Base-by-base conservation (phyloP, 1,284 basidiomycete species). In the Naganishia liquefaciens region DNA sequence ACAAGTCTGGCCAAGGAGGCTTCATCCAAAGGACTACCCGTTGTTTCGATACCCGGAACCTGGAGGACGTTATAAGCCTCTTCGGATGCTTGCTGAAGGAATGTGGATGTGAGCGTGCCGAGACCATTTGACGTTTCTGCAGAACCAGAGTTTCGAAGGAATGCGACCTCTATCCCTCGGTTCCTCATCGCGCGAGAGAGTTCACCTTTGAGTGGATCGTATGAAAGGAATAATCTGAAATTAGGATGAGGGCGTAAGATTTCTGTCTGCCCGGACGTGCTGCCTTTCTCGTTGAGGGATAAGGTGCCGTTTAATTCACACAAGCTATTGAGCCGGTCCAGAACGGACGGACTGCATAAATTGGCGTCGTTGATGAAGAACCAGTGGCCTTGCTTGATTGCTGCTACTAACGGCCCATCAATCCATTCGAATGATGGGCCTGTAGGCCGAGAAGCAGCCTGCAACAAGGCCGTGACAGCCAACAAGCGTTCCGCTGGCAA, bases 171-270 rank as follows among this genome's bases (percentile, higher is more conserved):
- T 47, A 98, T 83, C 40, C 95, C 96, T 70, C 96, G 87, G 77
- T 99, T 99, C 46, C 96, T 87, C 96, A 99, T 99, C 1, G 96
- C 96, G 43, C 96, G 84, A 7, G 95, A 98, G 11, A 99, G 82
- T 79, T 99, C 96, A 54, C 96, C 97, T 70, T 89, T 84, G 67
- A 87, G 86, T 23, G 93, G 89, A 74, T 99, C 91, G 64, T 96
- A 86, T 5, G 88, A 87, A 93, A 99, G 96, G 79, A 99, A 90
- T 10, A 99, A 81, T 39, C 94, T 85, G 81, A 99, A 99, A 71
- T 88, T 82, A 1, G 88, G 84, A 76, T 99, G 93, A 1, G 96
- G 94, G 28, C 78, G 82, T 67, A 99, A 80, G 54, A 88, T 79
- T 70, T 90, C 86, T 0, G 94, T 86, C 44, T 84, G 80, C 39